A percentile compares a stretch with the other conserved stretches of the same genome.
These are phyloP conservation scores for Ophiostoma ulmi DNA, from an alignment of 2,329 filamentous ascomycete genomes.

Conservation along the genomic window DNA sequence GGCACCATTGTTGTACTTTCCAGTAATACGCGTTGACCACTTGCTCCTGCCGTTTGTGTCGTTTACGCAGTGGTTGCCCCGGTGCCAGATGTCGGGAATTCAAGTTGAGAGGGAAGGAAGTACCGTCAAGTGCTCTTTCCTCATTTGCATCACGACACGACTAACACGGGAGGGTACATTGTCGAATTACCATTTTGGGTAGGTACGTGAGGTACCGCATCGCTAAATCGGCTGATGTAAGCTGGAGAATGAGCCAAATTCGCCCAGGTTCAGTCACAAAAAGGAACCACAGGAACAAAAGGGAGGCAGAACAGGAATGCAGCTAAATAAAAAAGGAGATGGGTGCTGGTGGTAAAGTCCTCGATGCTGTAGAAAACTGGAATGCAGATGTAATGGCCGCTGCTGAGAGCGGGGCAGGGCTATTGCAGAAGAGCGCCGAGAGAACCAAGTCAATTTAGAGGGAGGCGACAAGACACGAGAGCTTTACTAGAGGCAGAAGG, in stretches of 20 bases:
- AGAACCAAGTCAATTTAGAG: background rate
- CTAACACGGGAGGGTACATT: conserved; percentile 17
- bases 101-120: conserved; percentile 21
- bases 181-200: background rate
- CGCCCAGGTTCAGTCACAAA: background rate
- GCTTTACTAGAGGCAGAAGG: background rate
- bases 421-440: background rate
- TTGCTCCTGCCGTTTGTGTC: conserved; percentile 22
- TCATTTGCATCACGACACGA: conserved; percentile 8
- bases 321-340: conserved; percentile 18
- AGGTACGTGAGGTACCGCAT: background rate
- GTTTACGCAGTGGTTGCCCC: conserved; percentile 23
- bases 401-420: background rate
- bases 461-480: background rate
- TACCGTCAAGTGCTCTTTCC: conserved; percentile 22
- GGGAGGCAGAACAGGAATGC: conserved; percentile 20
- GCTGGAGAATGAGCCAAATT: background rate
- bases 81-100: conserved; percentile 16
- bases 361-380: conserved; percentile 14
- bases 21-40: conserved; percentile 18
- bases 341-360: background rate
- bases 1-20: conserved; percentile 18
- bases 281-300: background rate
- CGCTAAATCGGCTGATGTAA: conserved; percentile 11
- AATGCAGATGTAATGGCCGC: conserved; percentile 17